These are phyloP conservation scores for Metarhizium humberi DNA, from an alignment of 2,329 filamentous ascomycete species.

Conservation along the genomic window DNA sequence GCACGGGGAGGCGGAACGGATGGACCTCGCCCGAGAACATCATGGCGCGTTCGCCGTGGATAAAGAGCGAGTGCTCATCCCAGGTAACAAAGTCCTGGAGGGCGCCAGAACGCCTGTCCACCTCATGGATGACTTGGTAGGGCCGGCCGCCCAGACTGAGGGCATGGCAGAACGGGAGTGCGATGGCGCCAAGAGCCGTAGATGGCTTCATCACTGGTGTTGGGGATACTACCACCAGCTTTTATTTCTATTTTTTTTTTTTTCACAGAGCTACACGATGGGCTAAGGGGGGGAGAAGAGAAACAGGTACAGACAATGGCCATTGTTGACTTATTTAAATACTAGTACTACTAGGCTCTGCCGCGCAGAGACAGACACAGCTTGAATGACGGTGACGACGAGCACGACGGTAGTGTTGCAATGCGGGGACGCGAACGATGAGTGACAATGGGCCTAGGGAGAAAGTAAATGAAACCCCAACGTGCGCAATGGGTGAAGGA, in stretches of 20 bases:
- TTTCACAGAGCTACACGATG: neutral
- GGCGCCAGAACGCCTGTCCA: conserved; percentile 11
- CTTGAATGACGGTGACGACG: neutral
- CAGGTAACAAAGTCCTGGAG: conserved; percentile 47
- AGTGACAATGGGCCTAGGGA: neutral
- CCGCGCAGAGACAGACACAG: neutral
- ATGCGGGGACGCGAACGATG: neutral
- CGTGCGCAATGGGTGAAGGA: neutral
- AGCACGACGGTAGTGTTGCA: neutral
- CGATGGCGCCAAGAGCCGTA: conserved; percentile 5
- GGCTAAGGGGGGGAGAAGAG: neutral
- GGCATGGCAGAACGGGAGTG: conserved; percentile 8
- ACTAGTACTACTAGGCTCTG: neutral
- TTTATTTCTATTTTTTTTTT: neutral
- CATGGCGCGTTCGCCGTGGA: conserved; percentile 60
- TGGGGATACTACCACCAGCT: neutral
- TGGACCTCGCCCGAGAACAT: conserved; percentile 69
- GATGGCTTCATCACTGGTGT: conserved; percentile 14
- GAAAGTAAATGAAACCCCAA: neutral
- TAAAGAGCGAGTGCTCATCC: conserved; percentile 62
- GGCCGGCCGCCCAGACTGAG: conserved; percentile 10
- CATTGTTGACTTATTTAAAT: neutral
- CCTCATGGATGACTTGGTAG: conserved; percentile 13
- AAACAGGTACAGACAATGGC: neutral
- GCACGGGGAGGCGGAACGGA: conserved; percentile 46